Conservation (phyloP, 2,329 filamentous ascomycete genomes). For the Xylariaceae sp. region DNA sequence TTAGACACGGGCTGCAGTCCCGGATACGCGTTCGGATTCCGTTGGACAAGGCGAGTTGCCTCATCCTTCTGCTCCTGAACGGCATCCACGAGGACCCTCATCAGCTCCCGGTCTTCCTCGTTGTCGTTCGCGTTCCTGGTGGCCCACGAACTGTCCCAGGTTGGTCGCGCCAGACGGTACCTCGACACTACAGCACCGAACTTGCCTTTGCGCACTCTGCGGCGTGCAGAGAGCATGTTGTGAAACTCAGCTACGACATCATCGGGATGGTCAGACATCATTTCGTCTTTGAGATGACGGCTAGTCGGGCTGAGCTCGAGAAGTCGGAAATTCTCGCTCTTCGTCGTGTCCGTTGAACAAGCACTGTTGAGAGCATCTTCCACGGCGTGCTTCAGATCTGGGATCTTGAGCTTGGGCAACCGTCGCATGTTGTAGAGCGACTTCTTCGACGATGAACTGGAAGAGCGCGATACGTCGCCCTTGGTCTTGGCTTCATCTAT, state of each 20-base stretch:
- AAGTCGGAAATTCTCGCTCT: conserved; percentile 7
- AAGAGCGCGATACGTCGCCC: neutral
- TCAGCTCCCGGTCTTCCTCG: neutral
- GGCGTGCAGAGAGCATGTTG: conserved; percentile 21
- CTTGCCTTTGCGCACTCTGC: conserved; percentile 16
- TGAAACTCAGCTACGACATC: conserved; percentile 14
- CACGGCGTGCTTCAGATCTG: conserved; percentile 3
- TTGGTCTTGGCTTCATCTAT: neutral
- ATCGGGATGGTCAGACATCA: neutral
- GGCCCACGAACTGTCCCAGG: conserved; percentile 6
- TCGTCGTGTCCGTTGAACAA: conserved; percentile 13
- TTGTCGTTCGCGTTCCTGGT: neutral
- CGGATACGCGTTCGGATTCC: neutral
- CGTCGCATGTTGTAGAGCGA: neutral
- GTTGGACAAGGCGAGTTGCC: conserved; percentile 11
- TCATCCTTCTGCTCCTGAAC: conserved; percentile 17
- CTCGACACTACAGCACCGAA: conserved; percentile 9
- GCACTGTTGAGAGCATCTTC: conserved; percentile 10
- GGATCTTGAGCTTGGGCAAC: conserved; percentile 17
- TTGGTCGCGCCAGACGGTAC: conserved; percentile 2
- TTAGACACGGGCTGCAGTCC: conserved; percentile 2
- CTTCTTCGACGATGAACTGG: conserved; percentile 1
- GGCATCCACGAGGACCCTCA: conserved; percentile 3
- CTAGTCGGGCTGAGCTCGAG: conserved; percentile 14
- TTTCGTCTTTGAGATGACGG: conserved; percentile 4